A percentile compares a stretch with the other conserved stretches of the same genome.
Evolutionary conservation across 768 basidiomycete species (phyloP).

Genomic region (Termitomyces eurrhizus): DNA sequence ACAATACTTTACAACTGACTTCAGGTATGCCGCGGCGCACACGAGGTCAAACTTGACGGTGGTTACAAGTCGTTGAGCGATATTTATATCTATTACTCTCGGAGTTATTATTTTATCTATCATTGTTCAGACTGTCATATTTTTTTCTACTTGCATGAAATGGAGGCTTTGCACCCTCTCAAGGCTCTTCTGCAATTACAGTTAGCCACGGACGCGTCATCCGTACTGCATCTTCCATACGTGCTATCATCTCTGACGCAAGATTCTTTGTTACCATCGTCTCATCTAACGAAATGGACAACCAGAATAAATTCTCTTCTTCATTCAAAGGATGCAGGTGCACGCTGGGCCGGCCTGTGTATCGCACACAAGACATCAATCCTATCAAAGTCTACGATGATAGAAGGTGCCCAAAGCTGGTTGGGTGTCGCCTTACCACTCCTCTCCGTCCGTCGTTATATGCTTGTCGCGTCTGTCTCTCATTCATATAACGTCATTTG

Average conservation of each 20-base stretch:
- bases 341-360: constrained; percentile 78
- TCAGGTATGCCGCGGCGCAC: neutral
- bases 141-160: constrained; percentile 11
- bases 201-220: constrained; percentile 63
- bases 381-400: constrained; percentile 54
- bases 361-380: constrained; percentile 64
- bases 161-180: constrained; percentile 40
- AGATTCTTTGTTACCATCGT: constrained; percentile 53
- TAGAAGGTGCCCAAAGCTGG: constrained; percentile 75
- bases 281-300: constrained; percentile 72
- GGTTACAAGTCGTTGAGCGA: constrained; percentile 5
- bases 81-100: constrained; percentile 19
- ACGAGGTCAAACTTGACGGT: neutral
- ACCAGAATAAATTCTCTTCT: constrained; percentile 70
- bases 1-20: neutral
- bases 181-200: constrained; percentile 68
- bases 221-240: constrained; percentile 55
- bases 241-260: constrained; percentile 51
- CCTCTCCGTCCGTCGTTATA: constrained; percentile 58
- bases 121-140: neutral
- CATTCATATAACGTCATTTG: constrained; percentile 21
- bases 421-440: constrained; percentile 57
- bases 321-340: constrained; percentile 72
- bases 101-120: constrained; percentile 1
- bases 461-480: constrained; percentile 17